Evolutionary conservation across 345 rosid genomes (phyloP).

Genomic region (Gossypioides kirkii): DNA sequence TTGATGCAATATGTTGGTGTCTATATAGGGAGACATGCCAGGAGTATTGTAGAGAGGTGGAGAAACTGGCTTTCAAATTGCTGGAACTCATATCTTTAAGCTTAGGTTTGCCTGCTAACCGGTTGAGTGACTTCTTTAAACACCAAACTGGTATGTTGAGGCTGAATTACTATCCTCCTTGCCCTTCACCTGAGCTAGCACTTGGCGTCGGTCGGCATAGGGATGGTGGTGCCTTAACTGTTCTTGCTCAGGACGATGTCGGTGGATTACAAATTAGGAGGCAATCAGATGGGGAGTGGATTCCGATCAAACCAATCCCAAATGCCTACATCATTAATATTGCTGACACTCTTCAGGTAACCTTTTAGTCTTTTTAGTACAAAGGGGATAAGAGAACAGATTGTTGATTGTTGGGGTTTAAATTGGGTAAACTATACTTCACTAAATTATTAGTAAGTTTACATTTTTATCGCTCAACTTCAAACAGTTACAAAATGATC

Average conservation of each 20-base stretch:
- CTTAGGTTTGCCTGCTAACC: constrained; percentile 44
- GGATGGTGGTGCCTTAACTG: constrained; percentile 65
- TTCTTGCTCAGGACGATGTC: constrained; percentile 72
- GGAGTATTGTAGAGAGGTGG: constrained; percentile 45
- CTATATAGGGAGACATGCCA: constrained; percentile 37
- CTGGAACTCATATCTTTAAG: constrained; percentile 52
- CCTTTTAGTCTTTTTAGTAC: neutral
- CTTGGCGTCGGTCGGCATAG: constrained; percentile 81
- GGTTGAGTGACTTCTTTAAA: constrained; percentile 43
- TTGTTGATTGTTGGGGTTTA: neutral
- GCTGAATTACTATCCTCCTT: constrained; percentile 74
- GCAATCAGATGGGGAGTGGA: constrained; percentile 70
- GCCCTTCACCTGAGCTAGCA: constrained; percentile 73
- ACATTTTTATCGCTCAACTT: no score
- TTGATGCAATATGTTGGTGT: neutral
- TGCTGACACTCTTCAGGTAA: constrained; percentile 56
- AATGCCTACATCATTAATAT: constrained; percentile 71
- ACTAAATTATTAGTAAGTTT: no score
- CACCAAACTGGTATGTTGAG: constrained; percentile 51
- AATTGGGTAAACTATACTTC: no score
- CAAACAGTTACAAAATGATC: no score
- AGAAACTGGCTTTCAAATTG: constrained; percentile 39
- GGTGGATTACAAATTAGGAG: constrained; percentile 69
- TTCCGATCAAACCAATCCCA: constrained; percentile 56
- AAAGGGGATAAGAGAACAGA: neutral